Evolutionary conservation across 108 stramenopile species (phyloP).

Genomic region (Bacterosira constricta): DNA sequence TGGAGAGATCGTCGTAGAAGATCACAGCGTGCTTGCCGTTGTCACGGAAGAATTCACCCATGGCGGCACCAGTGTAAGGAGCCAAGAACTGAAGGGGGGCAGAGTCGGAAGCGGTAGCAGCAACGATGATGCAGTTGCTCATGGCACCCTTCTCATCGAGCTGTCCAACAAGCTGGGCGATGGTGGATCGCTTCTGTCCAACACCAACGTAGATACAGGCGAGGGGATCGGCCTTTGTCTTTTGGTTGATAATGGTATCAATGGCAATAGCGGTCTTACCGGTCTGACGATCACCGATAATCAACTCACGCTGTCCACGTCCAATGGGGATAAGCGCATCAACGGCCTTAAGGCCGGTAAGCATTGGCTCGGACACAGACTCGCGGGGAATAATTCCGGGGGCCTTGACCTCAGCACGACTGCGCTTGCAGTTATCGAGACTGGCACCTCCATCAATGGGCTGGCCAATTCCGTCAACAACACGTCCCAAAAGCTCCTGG

Average conservation of each 20-base stretch:
- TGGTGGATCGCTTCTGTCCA: conserved; percentile 99
- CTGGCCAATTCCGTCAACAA: conserved; percentile 98
- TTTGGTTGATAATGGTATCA: conserved; percentile 99
- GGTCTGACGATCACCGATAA: conserved; percentile 99
- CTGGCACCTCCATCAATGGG: conserved; percentile 97
- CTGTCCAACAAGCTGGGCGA: conserved; percentile 98
- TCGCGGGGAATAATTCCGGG: conserved; percentile 99
- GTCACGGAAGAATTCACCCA: conserved; percentile 99
- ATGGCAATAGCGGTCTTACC: conserved; percentile 99
- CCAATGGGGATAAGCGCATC: conserved; percentile 99
- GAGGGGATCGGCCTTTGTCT: conserved; percentile 98
- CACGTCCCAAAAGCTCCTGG: conserved; percentile 96
- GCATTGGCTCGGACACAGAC: conserved; percentile 99
- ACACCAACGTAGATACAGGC: conserved; percentile 99
- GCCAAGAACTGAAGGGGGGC: conserved; percentile 99
- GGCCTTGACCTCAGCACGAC: conserved; percentile 99
- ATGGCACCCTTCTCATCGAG: conserved; percentile 97
- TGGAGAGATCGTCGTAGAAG: conserved; percentile 99
- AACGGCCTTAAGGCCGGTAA: conserved; percentile 99
- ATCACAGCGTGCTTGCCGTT: conserved; percentile 99
- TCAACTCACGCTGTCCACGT: conserved; percentile 98
- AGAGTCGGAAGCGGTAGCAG: conserved; percentile 99
- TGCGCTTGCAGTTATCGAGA: conserved; percentile 93
- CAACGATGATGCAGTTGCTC: conserved; percentile 98
- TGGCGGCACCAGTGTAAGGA: conserved; percentile 98